Percentiles rank a stretch among this genome's conserved stretches.
phyloP scores from a whole-genome alignment of 306 rosid species.

The Vigna reflexopilosa region DNA sequence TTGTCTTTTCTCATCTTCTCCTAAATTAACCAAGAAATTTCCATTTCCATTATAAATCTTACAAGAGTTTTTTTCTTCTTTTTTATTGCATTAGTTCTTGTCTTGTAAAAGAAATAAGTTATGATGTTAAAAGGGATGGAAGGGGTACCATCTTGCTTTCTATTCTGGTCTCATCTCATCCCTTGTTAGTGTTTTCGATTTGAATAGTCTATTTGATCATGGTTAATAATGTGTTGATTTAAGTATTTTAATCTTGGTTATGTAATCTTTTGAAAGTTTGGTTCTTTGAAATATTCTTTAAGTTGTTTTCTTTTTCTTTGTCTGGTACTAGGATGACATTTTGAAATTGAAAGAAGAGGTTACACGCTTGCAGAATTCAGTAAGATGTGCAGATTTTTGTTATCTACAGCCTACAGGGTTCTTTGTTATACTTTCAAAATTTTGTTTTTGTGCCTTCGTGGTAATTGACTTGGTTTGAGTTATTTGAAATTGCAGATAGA shows the following conservation, averaged over 20 bases:
- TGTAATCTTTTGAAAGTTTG: background rate
- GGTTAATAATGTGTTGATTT: constrained; percentile 5
- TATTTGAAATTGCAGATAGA: constrained; percentile 52
- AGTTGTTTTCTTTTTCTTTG: background rate
- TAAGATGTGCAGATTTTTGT: constrained; percentile 41
- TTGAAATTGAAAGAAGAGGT: constrained; percentile 54
- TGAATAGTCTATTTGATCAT: background rate
- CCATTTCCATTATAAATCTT: background rate
- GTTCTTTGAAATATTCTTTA: constrained; percentile 20
- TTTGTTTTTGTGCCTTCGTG: background rate
- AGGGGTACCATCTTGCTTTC: no score
- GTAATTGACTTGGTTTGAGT: constrained; percentile 35
- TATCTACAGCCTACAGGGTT: constrained; percentile 7
- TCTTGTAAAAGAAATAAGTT: background rate
- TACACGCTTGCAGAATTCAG: constrained; percentile 44
- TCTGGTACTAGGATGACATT: constrained; percentile 49
- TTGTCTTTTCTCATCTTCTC: background rate
- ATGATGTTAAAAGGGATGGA: no score
- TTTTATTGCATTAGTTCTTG: background rate
- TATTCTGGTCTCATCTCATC: no score
- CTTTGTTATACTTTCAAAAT: background rate
- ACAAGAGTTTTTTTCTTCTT: background rate
- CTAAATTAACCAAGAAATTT: background rate
- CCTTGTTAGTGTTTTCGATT: background rate
- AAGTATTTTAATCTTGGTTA: constrained; percentile 3